Conservation (phyloP, 495 filamentous ascomycete genomes). For the Xylaria scruposa region DNA sequence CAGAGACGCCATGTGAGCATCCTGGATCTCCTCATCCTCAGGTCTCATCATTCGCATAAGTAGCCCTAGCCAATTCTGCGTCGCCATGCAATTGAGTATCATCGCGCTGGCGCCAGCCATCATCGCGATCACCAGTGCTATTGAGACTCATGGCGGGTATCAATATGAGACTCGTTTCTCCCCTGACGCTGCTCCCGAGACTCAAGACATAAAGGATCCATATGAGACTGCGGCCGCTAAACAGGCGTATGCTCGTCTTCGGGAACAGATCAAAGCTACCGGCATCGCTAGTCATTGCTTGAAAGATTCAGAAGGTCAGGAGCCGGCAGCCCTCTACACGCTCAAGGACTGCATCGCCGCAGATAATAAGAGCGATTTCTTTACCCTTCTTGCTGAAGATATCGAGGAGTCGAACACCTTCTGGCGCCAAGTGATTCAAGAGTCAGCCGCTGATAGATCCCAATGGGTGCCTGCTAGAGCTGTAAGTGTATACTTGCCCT, state of each 20-base stretch:
- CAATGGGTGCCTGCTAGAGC: constrained; percentile 34
- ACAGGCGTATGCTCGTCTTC: constrained; percentile 21
- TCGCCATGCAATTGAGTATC: constrained; percentile 17
- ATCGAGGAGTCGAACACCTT: constrained; percentile 33
- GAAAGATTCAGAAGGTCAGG: background rate
- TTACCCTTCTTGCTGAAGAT: constrained; percentile 33
- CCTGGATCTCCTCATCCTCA: background rate
- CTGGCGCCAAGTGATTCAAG: constrained; percentile 31
- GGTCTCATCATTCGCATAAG: background rate
- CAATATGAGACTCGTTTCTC: constrained; percentile 27
- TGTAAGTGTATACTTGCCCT: background rate
- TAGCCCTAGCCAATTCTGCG: background rate
- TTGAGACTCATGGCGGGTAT: constrained; percentile 26
- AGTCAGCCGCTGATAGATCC: constrained; percentile 27
- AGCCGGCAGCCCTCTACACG: constrained; percentile 17
- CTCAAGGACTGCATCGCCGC: constrained; percentile 28
- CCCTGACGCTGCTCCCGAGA: constrained; percentile 19
- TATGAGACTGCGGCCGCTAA: constrained; percentile 24
- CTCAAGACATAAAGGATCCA: constrained; percentile 18
- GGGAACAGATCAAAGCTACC: constrained; percentile 20
- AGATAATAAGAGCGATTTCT: constrained; percentile 22
- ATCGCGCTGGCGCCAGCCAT: constrained; percentile 1
- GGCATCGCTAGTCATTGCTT: constrained; percentile 23
- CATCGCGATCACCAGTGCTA: constrained; percentile 4
- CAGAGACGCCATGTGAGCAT: background rate